These are phyloP conservation scores for Starmerella bacillaris DNA, from an alignment of 805 yeast species.

Conservation along the genomic window DNA sequence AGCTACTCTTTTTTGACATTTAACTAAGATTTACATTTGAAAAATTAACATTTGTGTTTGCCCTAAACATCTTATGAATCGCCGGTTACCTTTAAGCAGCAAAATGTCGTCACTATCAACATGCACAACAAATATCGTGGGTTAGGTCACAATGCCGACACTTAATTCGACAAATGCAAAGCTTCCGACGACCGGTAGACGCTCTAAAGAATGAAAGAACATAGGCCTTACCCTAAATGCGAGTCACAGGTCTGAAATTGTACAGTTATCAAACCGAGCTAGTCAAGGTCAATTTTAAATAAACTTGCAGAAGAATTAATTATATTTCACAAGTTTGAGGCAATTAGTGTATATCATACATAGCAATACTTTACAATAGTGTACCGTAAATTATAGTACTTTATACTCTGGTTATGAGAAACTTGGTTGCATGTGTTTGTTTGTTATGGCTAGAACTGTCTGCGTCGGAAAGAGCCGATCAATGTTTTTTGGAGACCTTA, in stretches of 20 bases:
- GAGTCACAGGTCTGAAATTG: not conserved
- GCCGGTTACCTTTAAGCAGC: too few relatives aligned
- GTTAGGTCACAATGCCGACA: not conserved
- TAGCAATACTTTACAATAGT: too few relatives aligned
- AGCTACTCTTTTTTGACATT: too few relatives aligned
- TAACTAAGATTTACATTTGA: too few relatives aligned
- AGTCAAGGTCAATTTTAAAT: too few relatives aligned
- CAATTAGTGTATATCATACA: too few relatives aligned
- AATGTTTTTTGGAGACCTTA: conserved; percentile 12
- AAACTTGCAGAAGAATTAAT: too few relatives aligned
- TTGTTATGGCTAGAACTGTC: conserved; percentile 7
- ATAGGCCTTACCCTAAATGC: not conserved
- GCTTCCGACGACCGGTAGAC: conserved; percentile 1
- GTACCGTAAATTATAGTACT: too few relatives aligned
- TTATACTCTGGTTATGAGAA: too few relatives aligned
- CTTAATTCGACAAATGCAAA: not conserved
- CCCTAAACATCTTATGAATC: too few relatives aligned
- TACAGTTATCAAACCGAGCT: not conserved
- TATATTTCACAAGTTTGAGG: too few relatives aligned
- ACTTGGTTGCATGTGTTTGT: conserved; percentile 6
- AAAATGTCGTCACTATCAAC: not conserved
- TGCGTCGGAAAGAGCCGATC: conserved; percentile 6
- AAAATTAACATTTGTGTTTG: too few relatives aligned
- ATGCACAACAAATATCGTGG: not conserved
- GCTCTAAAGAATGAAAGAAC: not conserved